A percentile compares a stretch with the other conserved stretches of the same genome.
Evolutionary conservation across 2,329 filamentous ascomycete genomes (phyloP).

Genomic region (Aschersonia sp.): DNA sequence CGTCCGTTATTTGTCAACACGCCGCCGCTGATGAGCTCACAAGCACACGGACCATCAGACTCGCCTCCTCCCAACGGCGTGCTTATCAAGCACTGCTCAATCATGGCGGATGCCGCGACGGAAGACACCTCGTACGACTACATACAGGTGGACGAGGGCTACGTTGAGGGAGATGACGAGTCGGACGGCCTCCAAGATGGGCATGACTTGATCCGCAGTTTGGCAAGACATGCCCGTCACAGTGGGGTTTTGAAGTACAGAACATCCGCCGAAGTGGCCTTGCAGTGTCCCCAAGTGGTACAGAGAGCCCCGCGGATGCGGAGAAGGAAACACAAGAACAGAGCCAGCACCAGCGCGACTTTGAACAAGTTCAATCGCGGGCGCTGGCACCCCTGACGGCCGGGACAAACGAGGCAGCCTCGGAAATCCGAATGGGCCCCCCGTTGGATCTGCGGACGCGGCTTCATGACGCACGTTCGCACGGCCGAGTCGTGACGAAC

Average conservation of each 20-base stretch:
- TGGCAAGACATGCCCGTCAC: slow-evolving; percentile 1
- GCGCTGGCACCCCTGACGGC: too few species aligned
- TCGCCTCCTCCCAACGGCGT: background rate
- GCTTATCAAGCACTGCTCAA: background rate
- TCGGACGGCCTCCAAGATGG: background rate
- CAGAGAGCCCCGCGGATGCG: slow-evolving; percentile 5
- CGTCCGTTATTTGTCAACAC: too few species aligned
- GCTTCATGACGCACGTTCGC: too few species aligned
- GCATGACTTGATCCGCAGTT: background rate
- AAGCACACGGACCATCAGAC: background rate
- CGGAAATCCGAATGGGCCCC: too few species aligned
- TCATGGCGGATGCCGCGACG: background rate
- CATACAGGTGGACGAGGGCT: background rate
- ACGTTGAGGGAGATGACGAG: slow-evolving; percentile 3
- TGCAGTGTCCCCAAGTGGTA: slow-evolving; percentile 6
- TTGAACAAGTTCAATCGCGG: too few species aligned
- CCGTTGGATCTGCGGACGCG: too few species aligned
- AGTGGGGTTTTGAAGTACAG: slow-evolving; percentile 3
- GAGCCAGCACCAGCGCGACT: too few species aligned
- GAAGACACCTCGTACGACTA: background rate
- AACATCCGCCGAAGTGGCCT: slow-evolving; percentile 5
- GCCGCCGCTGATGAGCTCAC: too few species aligned
- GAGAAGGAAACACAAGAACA: slow-evolving; percentile 4
- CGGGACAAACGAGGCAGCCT: too few species aligned
- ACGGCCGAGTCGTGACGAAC: too few species aligned